Percentiles rank a stretch among this genome's conserved stretches.
Evolutionary conservation across 2,329 filamentous ascomycete species (phyloP).

Genomic region (Arachnopeziza araneosa): DNA sequence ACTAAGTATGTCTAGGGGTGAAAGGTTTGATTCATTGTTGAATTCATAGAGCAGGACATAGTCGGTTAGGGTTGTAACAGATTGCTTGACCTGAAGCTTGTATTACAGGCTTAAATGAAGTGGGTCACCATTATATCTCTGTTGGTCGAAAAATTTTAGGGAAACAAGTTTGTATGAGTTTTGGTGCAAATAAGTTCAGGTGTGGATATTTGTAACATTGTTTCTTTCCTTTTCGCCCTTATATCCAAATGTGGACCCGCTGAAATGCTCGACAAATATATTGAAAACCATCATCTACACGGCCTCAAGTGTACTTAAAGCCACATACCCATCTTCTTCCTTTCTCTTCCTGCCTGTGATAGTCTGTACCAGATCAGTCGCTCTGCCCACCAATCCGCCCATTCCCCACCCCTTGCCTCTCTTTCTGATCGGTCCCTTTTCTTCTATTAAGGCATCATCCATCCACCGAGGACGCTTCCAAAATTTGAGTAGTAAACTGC

Average conservation of each 20-base stretch:
- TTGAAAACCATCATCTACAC: neutral
- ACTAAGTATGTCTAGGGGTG: no score
- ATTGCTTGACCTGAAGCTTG: no score
- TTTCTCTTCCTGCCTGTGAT: conserved; percentile 34
- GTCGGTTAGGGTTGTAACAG: no score
- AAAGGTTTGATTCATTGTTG: no score
- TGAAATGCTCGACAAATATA: neutral
- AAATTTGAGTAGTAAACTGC: conserved; percentile 76
- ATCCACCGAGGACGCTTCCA: conserved; percentile 87
- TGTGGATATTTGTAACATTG: neutral
- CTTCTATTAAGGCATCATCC: conserved; percentile 64
- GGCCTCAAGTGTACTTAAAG: conserved; percentile 38
- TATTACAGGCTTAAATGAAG: no score
- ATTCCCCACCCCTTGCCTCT: conserved; percentile 30
- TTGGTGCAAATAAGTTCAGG: neutral
- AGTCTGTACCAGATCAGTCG: conserved; percentile 36
- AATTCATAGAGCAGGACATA: no score
- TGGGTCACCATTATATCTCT: no score
- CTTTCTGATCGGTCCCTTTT: conserved; percentile 39
- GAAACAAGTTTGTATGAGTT: no score
- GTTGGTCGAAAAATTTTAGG: no score
- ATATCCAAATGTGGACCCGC: neutral
- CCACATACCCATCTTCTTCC: conserved; percentile 54
- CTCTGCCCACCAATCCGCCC: conserved; percentile 38
- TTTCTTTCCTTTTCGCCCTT: neutral